phyloP scores from a whole-genome alignment of 345 rosid species.

The Gossypium bickii region DNA sequence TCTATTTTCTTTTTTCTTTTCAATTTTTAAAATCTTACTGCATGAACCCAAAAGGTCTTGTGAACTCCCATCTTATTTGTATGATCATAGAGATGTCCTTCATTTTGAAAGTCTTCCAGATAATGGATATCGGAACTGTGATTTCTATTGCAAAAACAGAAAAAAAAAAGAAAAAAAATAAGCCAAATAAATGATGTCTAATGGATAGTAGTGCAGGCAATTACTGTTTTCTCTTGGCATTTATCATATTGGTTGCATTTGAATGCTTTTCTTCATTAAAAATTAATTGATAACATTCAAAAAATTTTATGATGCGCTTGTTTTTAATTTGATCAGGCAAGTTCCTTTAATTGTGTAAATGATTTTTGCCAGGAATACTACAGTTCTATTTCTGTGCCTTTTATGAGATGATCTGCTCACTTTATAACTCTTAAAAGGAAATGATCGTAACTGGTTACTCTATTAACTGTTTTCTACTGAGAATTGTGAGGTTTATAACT shows the following conservation, averaged over 20 bases:
- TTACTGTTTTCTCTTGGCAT: not conserved
- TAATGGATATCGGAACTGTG: not conserved
- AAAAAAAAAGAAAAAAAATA: not conserved
- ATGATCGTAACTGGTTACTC: not conserved
- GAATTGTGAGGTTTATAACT: not conserved
- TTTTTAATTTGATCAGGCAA: not conserved
- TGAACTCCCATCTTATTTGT: not conserved
- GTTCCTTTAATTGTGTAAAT: not conserved
- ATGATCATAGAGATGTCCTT: not conserved
- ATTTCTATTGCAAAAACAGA: not conserved
- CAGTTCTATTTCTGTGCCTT: not conserved
- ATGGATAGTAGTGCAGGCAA: not conserved
- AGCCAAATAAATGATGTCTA: not conserved
- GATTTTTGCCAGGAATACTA: not conserved
- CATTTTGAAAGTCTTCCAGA: not conserved
- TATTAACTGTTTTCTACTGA: not conserved
- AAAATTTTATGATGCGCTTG: not conserved
- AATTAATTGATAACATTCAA: not conserved
- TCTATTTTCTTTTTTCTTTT: not conserved
- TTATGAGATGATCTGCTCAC: not conserved
- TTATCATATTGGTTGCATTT: not conserved
- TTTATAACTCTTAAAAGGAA: not conserved
- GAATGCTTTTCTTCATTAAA: not conserved
- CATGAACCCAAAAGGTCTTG: not conserved
- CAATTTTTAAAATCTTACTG: not conserved